These are phyloP conservation scores for Komagataella populi DNA, from an alignment of 805 yeast genomes.

Conservation along the genomic window DNA sequence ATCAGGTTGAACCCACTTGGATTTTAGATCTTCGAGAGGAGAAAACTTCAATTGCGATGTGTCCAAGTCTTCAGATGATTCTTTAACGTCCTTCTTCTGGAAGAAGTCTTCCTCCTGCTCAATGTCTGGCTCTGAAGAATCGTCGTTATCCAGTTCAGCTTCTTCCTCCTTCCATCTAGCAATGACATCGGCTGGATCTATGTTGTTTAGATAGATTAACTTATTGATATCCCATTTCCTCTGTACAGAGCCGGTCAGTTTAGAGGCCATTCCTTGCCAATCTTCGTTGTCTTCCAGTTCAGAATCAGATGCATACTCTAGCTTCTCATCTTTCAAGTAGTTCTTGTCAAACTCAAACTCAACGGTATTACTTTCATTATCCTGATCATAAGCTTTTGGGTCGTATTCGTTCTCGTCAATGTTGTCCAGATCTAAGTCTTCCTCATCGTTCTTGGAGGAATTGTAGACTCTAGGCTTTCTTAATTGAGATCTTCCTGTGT, in stretches of 20 bases:
- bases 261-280: slow-evolving; percentile 39
- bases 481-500: slow-evolving; percentile 51
- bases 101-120: slow-evolving; percentile 43
- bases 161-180: slow-evolving; percentile 55
- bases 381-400: slow-evolving; percentile 26
- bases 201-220: slow-evolving; percentile 64
- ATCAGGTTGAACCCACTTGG: slow-evolving; percentile 23
- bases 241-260: slow-evolving; percentile 37
- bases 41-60: slow-evolving; percentile 22
- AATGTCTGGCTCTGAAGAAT: slow-evolving; percentile 21
- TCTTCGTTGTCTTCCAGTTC: slow-evolving; percentile 29
- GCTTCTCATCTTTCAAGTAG: slow-evolving; percentile 19
- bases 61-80: slow-evolving; percentile 21
- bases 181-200: slow-evolving; percentile 61
- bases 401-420: slow-evolving; percentile 29
- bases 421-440: slow-evolving; percentile 30
- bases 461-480: slow-evolving; percentile 52
- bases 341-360: slow-evolving; percentile 32
- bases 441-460: slow-evolving; percentile 30
- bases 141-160: slow-evolving; percentile 23
- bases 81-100: slow-evolving; percentile 29
- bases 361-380: slow-evolving; percentile 28
- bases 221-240: slow-evolving; percentile 72
- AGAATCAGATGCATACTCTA: slow-evolving; percentile 39
- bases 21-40: slow-evolving; percentile 26